A percentile compares a stretch with the other conserved stretches of the same genome.
phyloP scores from a whole-genome alignment of 73 alveolate genomes.

The Paramecium biaurelia region DNA sequence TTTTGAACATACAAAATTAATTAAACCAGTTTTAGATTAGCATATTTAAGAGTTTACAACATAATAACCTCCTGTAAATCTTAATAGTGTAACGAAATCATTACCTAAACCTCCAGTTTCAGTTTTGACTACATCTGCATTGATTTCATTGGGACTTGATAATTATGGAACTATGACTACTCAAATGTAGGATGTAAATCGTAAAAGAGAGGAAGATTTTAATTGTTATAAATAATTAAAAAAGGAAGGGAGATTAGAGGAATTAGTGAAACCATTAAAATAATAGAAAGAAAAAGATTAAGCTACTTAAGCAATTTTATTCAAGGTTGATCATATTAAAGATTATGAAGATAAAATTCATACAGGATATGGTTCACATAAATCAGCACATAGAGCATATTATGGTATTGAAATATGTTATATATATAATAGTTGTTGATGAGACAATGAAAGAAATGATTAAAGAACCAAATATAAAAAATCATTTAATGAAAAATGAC shows the following conservation, averaged over 20 bases:
- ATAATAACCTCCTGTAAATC: background rate
- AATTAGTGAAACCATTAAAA: background rate
- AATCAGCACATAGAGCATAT: background rate
- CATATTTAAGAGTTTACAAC: slow-evolving; percentile 36
- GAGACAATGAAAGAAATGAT: background rate
- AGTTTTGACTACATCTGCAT: slow-evolving; percentile 39
- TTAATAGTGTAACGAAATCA: background rate
- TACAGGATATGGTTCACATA: background rate
- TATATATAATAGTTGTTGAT: background rate
- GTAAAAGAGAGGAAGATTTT: background rate
- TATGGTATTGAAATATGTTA: background rate
- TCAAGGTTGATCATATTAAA: slow-evolving; percentile 33
- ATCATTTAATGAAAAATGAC: slow-evolving; percentile 35
- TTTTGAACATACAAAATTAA: background rate
- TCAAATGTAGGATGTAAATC: background rate
- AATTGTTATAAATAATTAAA: background rate
- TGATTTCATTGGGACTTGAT: slow-evolving; percentile 44
- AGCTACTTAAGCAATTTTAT: background rate
- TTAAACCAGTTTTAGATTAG: background rate
- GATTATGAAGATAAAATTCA: slow-evolving; percentile 49
- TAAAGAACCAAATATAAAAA: background rate
- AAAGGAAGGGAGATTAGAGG: background rate
- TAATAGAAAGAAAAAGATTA: background rate
- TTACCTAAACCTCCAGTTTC: slow-evolving; percentile 41
- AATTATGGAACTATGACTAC: slow-evolving; percentile 45